Conservation (phyloP, 495 filamentous ascomycete genomes). For the Podospora pseudocomata region DNA sequence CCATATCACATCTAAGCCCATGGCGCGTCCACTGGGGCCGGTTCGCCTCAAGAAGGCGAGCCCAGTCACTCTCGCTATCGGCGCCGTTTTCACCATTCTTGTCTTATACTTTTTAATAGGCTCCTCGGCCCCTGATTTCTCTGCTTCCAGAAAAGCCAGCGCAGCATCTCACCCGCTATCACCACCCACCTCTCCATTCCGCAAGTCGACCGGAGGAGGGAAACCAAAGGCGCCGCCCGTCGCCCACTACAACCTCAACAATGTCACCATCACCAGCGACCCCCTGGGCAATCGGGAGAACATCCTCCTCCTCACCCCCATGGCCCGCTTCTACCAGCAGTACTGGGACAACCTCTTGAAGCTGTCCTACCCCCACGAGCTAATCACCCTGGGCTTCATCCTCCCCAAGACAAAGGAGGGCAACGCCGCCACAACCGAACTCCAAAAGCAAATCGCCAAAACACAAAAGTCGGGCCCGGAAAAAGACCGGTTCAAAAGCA, state of each 20-base stretch:
- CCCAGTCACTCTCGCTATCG: slow-evolving; percentile 49
- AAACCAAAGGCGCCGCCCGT: slow-evolving; percentile 73
- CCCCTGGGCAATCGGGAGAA: slow-evolving; percentile 76
- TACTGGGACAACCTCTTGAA: slow-evolving; percentile 95
- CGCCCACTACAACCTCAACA: slow-evolving; percentile 90
- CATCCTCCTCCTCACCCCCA: slow-evolving; percentile 86
- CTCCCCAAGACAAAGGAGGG: slow-evolving; percentile 87
- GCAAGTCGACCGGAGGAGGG: slow-evolving; percentile 61
- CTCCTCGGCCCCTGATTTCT: slow-evolving; percentile 43
- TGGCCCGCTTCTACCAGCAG: slow-evolving; percentile 84
- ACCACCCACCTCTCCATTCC: slow-evolving; percentile 79
- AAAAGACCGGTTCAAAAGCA: slow-evolving; percentile 78
- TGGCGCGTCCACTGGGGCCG: slow-evolving; percentile 54
- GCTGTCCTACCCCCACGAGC: slow-evolving; percentile 83
- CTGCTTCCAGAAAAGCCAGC: slow-evolving; percentile 41
- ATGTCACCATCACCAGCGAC: slow-evolving; percentile 73
- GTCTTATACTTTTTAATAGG: slow-evolving; percentile 52
- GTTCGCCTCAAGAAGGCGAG: slow-evolving; percentile 55
- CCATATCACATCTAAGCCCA: slow-evolving; percentile 27
- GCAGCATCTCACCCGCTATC: slow-evolving; percentile 72
- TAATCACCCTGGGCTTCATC: slow-evolving; percentile 95
- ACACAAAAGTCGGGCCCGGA: slow-evolving; percentile 74
- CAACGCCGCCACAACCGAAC: slow-evolving; percentile 70
- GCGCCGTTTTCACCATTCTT: slow-evolving; percentile 49
- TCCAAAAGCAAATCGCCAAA: slow-evolving; percentile 79